These are phyloP conservation scores for Tylopilus subfusipes DNA, from an alignment of 768 basidiomycete species.

Conservation along the genomic window DNA sequence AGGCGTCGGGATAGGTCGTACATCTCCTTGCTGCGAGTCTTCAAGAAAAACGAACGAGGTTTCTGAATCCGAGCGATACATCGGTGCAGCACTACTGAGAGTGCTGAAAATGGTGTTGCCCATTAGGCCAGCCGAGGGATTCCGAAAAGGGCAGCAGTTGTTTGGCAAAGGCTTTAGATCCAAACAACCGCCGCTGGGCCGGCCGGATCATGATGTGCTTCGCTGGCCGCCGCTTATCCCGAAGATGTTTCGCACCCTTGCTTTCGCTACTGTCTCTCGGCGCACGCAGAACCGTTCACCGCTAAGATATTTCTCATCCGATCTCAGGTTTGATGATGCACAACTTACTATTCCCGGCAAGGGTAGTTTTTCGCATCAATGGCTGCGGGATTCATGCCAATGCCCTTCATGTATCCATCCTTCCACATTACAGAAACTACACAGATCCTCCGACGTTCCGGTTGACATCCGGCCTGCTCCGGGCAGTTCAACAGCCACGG, in stretches of 20 bases:
- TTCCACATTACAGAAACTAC: constrained; percentile 73
- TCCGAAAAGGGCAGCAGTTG: constrained; percentile 12
- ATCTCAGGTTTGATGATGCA: constrained; percentile 9
- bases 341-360: constrained; percentile 31
- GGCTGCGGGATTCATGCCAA: constrained; percentile 84
- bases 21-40: constrained; percentile 3
- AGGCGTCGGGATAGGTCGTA: neutral
- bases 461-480: constrained; percentile 43
- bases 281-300: neutral
- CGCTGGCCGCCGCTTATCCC: too few relatives aligned
- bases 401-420: constrained; percentile 74
- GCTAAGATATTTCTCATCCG: constrained; percentile 5
- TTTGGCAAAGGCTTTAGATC: constrained; percentile 31
- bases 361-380: constrained; percentile 57
- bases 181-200: constrained; percentile 24
- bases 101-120: neutral
- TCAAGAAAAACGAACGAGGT: constrained; percentile 49
- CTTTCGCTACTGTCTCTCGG: neutral
- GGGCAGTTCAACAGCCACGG: constrained; percentile 39
- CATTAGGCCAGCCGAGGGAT: neutral
- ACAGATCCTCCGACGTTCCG: constrained; percentile 63
- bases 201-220: too few relatives aligned
- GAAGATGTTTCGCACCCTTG: constrained; percentile 6
- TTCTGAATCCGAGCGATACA: constrained; percentile 39
- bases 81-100: neutral